Conservation (phyloP, 306 rosid species). For the Bauhinia variegata region DNA sequence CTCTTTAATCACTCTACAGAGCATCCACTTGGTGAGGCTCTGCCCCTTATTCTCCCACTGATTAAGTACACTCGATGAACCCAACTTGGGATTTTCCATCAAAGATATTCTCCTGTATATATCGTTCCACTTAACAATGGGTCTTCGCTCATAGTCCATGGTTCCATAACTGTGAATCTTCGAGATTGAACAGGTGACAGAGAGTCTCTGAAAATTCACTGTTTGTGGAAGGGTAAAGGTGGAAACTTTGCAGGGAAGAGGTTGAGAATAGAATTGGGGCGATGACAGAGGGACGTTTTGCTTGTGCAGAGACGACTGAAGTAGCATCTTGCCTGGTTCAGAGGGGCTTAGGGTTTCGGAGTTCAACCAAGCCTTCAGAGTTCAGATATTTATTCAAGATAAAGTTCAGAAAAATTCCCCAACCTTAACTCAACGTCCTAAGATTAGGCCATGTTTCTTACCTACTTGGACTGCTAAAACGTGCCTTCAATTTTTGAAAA, state of each 20-base stretch:
- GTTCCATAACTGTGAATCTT: constrained; percentile 73
- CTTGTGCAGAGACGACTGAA: constrained; percentile 56
- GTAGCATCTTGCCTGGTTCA: constrained; percentile 43
- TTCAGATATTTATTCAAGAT: no score
- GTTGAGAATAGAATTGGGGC: constrained; percentile 43
- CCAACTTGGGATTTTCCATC: constrained; percentile 59
- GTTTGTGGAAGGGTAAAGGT: constrained; percentile 23
- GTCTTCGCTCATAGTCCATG: constrained; percentile 66
- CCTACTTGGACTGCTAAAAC: no score
- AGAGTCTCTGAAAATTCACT: constrained; percentile 24
- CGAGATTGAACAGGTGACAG: constrained; percentile 62
- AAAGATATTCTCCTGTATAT: constrained; percentile 64
- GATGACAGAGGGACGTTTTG: constrained; percentile 59
- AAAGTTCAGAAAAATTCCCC: no score
- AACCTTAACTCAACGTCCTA: no score
- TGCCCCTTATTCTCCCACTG: constrained; percentile 89
- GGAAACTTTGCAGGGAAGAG: constrained; percentile 35
- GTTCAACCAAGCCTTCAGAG: no score
- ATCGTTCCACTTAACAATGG: constrained; percentile 65
- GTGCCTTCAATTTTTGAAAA: no score
- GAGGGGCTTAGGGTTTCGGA: no score
- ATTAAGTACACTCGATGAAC: constrained; percentile 64
- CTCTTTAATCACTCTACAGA: constrained; percentile 73
- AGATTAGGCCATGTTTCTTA: no score
- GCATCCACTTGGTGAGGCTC: constrained; percentile 76